Percentiles rank a stretch among this genome's conserved stretches.
phyloP scores from a whole-genome alignment of 1,284 basidiomycete genomes.

The Trametes versicolor region DNA sequence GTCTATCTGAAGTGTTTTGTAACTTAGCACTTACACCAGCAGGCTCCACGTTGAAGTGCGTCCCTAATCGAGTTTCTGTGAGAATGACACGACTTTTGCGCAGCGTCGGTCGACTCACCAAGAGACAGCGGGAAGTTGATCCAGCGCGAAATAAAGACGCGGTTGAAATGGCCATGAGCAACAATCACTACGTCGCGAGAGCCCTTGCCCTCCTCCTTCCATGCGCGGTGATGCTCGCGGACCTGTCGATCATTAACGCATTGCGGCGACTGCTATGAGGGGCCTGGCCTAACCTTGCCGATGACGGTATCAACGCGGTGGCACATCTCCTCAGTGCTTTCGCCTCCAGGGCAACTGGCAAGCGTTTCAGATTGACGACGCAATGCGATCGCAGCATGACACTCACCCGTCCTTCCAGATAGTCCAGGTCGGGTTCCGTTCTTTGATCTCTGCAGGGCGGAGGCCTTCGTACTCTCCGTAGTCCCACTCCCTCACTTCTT shows the following conservation, averaged over 20 bases:
- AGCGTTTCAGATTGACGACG: not conserved
- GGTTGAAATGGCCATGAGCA: conserved; percentile 87
- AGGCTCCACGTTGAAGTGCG: conserved; percentile 83
- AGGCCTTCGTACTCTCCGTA: conserved; percentile 94
- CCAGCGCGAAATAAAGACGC: conserved; percentile 87
- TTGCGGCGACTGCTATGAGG: not conserved
- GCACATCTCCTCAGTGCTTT: conserved; percentile 83
- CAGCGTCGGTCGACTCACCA: conserved; percentile 53
- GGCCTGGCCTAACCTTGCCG: conserved; percentile 56
- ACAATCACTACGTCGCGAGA: conserved; percentile 80
- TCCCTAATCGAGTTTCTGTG: conserved; percentile 54
- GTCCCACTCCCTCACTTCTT: conserved; percentile 86
- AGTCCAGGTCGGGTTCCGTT: conserved; percentile 71
- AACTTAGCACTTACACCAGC: conserved; percentile 68
- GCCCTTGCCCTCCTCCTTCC: conserved; percentile 70
- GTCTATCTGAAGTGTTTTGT: not conserved
- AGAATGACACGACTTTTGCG: conserved; percentile 5
- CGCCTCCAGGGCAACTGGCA: conserved; percentile 85
- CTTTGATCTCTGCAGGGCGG: conserved; percentile 76
- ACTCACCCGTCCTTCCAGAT: conserved; percentile 88
- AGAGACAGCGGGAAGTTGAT: conserved; percentile 71
- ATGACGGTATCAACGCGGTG: conserved; percentile 83
- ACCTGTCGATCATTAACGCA: conserved; percentile 55
- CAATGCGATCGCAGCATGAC: not conserved
- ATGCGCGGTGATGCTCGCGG: conserved; percentile 78